These are phyloP conservation scores for Protea cynaroides DNA, from an alignment of 164 flowering plant species.

Conservation along the genomic window DNA sequence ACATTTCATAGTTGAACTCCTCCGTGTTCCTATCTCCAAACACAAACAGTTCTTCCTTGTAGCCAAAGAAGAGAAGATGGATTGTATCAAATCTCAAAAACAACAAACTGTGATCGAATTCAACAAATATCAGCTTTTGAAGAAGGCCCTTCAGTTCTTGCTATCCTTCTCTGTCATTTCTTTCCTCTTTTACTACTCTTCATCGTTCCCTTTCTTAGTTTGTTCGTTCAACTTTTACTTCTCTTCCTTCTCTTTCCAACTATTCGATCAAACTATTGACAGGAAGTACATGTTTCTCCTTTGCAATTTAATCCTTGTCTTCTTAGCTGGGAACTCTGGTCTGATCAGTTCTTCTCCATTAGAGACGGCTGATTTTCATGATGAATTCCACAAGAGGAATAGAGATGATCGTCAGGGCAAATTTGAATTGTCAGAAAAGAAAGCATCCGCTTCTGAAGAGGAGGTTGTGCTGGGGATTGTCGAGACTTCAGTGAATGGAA, in stretches of 20 bases:
- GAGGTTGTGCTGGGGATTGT: slow-evolving; percentile 6
- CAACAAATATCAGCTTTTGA: slow-evolving; percentile 6
- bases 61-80: not conserved
- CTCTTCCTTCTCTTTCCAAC: slow-evolving; percentile 17
- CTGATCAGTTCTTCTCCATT: slow-evolving; percentile 9
- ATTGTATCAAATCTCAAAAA: slow-evolving; percentile 9
- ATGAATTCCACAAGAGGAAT: not conserved
- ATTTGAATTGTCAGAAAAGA: slow-evolving; percentile 1
- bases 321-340: slow-evolving; percentile 35
- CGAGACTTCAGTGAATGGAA: too few relatives aligned
- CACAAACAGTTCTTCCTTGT: not conserved
- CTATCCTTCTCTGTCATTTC: slow-evolving; percentile 25
- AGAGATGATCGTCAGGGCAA: not conserved
- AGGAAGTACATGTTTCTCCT: slow-evolving; percentile 52
- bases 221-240: slow-evolving; percentile 17
- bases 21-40: too few relatives aligned
- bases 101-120: slow-evolving; percentile 2
- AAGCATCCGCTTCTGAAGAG: slow-evolving; percentile 4
- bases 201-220: slow-evolving; percentile 8
- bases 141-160: slow-evolving; percentile 17
- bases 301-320: slow-evolving; percentile 49
- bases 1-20: too few relatives aligned
- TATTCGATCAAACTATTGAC: slow-evolving; percentile 27
- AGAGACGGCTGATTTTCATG: not conserved
- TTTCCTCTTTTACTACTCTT: slow-evolving; percentile 19